Percentiles rank a stretch among this genome's conserved stretches.
Conservation (phyloP, 2,329 filamentous ascomycete species). For the Leptographium lundbergii region DNA sequence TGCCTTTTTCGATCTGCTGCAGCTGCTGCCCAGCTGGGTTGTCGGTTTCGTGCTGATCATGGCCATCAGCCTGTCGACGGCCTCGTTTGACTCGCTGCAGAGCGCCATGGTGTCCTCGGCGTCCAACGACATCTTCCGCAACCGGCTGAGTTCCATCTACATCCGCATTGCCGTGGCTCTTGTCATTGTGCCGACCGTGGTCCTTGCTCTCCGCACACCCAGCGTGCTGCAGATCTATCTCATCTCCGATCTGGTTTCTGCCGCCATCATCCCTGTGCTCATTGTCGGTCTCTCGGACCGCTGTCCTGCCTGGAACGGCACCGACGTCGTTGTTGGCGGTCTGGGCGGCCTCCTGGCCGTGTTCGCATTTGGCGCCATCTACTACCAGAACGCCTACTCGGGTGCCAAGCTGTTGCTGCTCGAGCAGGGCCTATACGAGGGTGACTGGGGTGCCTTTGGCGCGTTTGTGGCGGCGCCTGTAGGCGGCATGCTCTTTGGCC, state of each 20-base stretch:
- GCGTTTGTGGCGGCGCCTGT: slow-evolving; percentile 71
- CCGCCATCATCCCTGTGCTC: slow-evolving; percentile 62
- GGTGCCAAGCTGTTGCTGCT: slow-evolving; percentile 60
- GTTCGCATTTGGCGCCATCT: slow-evolving; percentile 69
- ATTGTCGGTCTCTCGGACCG: slow-evolving; percentile 56
- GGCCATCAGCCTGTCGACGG: slow-evolving; percentile 63
- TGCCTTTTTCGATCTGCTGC: slow-evolving; percentile 64
- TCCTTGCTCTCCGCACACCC: slow-evolving; percentile 61
- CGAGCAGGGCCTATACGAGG: slow-evolving; percentile 58
- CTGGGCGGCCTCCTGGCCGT: slow-evolving; percentile 67
- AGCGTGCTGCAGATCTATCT: slow-evolving; percentile 72
- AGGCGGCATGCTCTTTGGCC: slow-evolving; percentile 60
- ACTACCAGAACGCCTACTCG: slow-evolving; percentile 53
- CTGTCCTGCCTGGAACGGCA: slow-evolving; percentile 63
- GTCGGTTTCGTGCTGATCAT: slow-evolving; percentile 71
- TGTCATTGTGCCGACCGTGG: slow-evolving; percentile 60
- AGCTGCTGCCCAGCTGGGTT: slow-evolving; percentile 65
- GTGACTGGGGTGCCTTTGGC: slow-evolving; percentile 74
- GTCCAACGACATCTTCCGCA: slow-evolving; percentile 76
- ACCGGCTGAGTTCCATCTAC: slow-evolving; percentile 62
- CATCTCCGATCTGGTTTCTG: slow-evolving; percentile 68
- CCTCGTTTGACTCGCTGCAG: slow-evolving; percentile 70
- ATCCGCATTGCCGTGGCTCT: slow-evolving; percentile 58
- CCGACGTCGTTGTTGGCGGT: slow-evolving; percentile 67
- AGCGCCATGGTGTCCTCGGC: slow-evolving; percentile 76